Evolutionary conservation across 177 flowering plant genomes (phyloP), one percentile per base, ranked within the genome.

Genomic region (Vitis hybrid): DNA sequence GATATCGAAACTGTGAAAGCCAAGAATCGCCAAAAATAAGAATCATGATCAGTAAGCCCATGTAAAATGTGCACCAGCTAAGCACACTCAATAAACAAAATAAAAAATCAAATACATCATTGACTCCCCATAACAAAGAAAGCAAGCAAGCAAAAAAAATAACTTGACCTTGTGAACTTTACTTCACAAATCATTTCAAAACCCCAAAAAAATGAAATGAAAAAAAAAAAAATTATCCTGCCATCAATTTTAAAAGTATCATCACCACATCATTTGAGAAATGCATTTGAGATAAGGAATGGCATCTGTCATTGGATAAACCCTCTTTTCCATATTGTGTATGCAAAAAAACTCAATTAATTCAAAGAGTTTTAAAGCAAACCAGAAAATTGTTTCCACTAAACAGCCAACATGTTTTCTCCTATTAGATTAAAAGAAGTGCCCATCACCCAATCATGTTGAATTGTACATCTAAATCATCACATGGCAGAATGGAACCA

Each of bases 1-100:
- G 77, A 82, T 90, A 94, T 74, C 97, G 87, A 0, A 85, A 54
- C 98, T 94, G 85, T 73, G 75, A 76, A 52, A 71, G 13, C 12
- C 19, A 77, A 35, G 40, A 35, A 35, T 35, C 4, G 6, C 40
- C 40, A 35, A 35, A 35, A 35, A 35, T 35, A 35, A 35, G 4
- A 35, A 35, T 4, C 40, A 35, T 35, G 40, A 35, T 35, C 40
- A 2, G 40, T 35, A 35, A 35, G 40, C 40, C 40, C 40, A 4
- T 4, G 40, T 2, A 35, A 35, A 35, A 35, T 35, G 40, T 2
- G 40, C 40, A 35, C 40, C 40, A 35, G 6, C 40, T 35, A 35
- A 35, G 40, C 40, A 35, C 40, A 35, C 40, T 35, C 6, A 6
- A 35, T 35, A 35, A 35, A 35, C 3, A 35, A 35, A 35, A 35